phyloP scores from a whole-genome alignment of 371 early-diverging fungal species.

The Syncephalastrum monosporum region DNA sequence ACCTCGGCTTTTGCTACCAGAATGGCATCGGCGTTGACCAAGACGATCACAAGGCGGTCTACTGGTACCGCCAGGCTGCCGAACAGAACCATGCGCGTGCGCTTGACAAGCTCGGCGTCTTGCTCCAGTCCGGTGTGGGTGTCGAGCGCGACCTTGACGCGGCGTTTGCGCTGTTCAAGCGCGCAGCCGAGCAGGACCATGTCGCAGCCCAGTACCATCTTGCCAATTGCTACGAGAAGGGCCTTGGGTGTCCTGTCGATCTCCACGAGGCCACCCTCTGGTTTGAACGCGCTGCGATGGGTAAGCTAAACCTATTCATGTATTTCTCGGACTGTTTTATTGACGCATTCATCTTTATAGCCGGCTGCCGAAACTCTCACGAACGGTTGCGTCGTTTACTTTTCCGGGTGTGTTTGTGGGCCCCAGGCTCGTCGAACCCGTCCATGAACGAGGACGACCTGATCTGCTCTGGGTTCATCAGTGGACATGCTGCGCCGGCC shows the following conservation, averaged over 20 bases:
- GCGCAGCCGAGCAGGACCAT: conserved; percentile 65
- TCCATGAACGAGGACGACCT: conserved; percentile 33
- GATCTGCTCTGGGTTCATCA: conserved; percentile 36
- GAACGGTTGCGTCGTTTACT: conserved; percentile 52
- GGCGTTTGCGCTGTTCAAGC: conserved; percentile 57
- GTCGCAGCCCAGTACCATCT: conserved; percentile 61
- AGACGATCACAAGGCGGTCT: conserved; percentile 60
- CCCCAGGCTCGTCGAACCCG: conserved; percentile 27
- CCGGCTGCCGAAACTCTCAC: conserved; percentile 58
- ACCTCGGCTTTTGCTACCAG: conserved; percentile 79
- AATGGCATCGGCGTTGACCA: conserved; percentile 71
- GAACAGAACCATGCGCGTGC: conserved; percentile 66
- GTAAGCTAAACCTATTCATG: conserved; percentile 15
- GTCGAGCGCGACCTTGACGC: conserved; percentile 47
- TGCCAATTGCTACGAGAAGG: conserved; percentile 69
- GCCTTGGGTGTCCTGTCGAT: conserved; percentile 61
- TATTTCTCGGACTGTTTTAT: neutral
- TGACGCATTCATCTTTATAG: conserved; percentile 16
- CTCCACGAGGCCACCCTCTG: conserved; percentile 59
- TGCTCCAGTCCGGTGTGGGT: conserved; percentile 76
- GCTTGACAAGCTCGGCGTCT: conserved; percentile 80
- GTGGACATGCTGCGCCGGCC: conserved; percentile 53
- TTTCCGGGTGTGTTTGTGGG: conserved; percentile 40
- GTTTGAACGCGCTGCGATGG: conserved; percentile 68
- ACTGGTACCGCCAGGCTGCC: conserved; percentile 69